Conservation (phyloP, 2,329 filamentous ascomycete species). For the Zymoseptoria pseudotritici region DNA sequence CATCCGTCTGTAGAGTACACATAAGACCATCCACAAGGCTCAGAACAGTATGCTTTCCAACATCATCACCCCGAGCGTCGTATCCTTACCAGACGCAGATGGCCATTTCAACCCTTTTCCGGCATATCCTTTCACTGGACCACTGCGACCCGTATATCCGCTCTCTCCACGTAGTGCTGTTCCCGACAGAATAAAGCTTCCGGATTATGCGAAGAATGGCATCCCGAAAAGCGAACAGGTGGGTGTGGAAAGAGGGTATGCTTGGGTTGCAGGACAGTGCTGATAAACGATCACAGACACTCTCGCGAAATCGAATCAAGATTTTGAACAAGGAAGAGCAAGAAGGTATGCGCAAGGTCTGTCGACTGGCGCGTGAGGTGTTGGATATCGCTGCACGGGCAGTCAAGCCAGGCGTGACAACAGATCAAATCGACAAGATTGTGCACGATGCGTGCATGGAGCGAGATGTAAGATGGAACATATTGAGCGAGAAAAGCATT, state of each 20-base stretch:
- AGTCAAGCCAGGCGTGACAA: conserved; percentile 83
- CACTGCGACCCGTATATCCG: conserved; percentile 65
- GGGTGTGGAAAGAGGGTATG: conserved; percentile 32
- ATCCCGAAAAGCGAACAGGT: conserved; percentile 63
- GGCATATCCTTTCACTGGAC: conserved; percentile 72
- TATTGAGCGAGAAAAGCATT: background rate
- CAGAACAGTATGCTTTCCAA: conserved; percentile 64
- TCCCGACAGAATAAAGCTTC: conserved; percentile 71
- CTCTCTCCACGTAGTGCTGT: conserved; percentile 65
- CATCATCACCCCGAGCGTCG: conserved; percentile 68
- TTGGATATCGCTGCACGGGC: conserved; percentile 83
- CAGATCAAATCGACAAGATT: conserved; percentile 88
- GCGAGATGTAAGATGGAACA: conserved; percentile 60
- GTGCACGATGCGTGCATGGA: conserved; percentile 94
- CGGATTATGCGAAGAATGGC: conserved; percentile 83
- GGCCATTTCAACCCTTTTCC: conserved; percentile 90
- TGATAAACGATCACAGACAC: conserved; percentile 27
- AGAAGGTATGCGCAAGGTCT: conserved; percentile 89
- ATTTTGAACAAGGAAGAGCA: conserved; percentile 73
- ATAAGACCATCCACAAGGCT: conserved; percentile 79
- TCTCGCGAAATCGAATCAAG: conserved; percentile 68
- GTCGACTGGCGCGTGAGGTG: conserved; percentile 78
- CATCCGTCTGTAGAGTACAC: conserved; percentile 53
- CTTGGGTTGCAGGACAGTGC: background rate
- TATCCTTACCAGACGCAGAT: conserved; percentile 83